Evolutionary conservation across 2,329 filamentous ascomycete species (phyloP).

Genomic region (Beauveria medogensis): DNA sequence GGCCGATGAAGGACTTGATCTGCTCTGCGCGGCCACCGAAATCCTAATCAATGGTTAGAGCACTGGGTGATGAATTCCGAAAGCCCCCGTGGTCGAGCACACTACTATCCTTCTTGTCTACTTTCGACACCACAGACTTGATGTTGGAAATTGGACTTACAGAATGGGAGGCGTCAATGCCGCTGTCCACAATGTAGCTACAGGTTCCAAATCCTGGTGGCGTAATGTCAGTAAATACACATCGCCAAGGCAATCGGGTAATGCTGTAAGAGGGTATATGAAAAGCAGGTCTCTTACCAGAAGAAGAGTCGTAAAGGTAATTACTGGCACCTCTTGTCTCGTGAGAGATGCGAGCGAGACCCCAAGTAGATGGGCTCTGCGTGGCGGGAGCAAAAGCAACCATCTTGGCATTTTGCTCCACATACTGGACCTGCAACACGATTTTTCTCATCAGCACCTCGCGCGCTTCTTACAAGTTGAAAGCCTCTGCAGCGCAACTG

Average conservation of each 20-base stretch:
- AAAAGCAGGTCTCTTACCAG: constrained; percentile 6
- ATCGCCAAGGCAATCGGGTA: neutral
- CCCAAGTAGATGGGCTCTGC: constrained; percentile 16
- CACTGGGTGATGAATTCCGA: neutral
- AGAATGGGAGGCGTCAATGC: constrained; percentile 17
- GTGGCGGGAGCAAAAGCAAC: constrained; percentile 7
- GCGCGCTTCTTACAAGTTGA: neutral
- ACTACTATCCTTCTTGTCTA: neutral
- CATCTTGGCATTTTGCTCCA: constrained; percentile 28
- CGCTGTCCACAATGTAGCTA: constrained; percentile 20
- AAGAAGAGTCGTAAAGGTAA: constrained; percentile 17
- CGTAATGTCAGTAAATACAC: neutral
- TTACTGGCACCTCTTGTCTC: constrained; percentile 6
- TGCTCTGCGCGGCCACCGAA: constrained; percentile 17
- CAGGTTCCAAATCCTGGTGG: constrained; percentile 14
- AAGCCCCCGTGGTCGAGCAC: neutral
- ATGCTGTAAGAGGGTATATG: neutral
- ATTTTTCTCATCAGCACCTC: neutral
- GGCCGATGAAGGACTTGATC: constrained; percentile 12
- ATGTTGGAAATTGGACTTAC: constrained; percentile 19
- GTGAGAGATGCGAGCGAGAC: constrained; percentile 18
- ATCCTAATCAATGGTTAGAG: constrained; percentile 6
- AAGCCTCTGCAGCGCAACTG: neutral
- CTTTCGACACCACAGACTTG: too few species aligned
- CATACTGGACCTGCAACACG: constrained; percentile 23